Conservation (phyloP, 306 rosid genomes). For the Acacia confusa region DNA sequence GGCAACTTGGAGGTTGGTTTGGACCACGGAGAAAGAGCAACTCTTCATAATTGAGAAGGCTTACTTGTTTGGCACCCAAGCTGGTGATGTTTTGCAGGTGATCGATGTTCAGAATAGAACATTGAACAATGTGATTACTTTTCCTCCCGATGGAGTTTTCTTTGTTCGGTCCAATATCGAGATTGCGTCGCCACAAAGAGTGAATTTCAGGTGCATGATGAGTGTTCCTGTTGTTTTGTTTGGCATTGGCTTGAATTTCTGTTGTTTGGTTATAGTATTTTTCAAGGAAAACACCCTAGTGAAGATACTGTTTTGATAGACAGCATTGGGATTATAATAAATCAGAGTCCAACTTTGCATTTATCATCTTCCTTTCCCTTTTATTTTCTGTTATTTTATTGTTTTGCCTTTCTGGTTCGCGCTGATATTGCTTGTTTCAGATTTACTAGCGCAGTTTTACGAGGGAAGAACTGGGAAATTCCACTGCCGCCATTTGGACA, state of each 20-base stretch:
- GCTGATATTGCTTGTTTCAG: conserved; percentile 46
- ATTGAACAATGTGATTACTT: conserved; percentile 85
- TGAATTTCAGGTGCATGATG: conserved; percentile 68
- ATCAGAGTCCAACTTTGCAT: neutral
- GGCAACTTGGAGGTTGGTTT: conserved; percentile 82
- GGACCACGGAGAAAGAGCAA: conserved; percentile 99
- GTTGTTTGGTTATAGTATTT: neutral
- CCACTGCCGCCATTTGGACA: conserved; percentile 97
- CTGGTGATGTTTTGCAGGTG: conserved; percentile 92
- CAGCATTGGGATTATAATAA: neutral
- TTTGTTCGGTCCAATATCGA: conserved; percentile 77
- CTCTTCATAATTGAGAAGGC: conserved; percentile 85
- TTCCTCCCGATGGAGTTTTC: conserved; percentile 95
- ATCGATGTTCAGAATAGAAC: conserved; percentile 58
- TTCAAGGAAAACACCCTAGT: neutral
- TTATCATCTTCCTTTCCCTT: neutral
- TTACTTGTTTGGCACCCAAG: conserved; percentile 62
- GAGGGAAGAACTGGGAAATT: conserved; percentile 86
- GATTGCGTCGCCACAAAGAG: conserved; percentile 73
- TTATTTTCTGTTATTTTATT: neutral
- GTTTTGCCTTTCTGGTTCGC: neutral
- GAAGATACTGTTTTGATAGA: neutral
- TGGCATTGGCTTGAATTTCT: neutral
- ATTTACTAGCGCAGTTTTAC: conserved; percentile 86
- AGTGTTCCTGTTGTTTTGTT: neutral